Conservation (phyloP, 2,329 filamentous ascomycete genomes). For the Alternaria sp. region DNA sequence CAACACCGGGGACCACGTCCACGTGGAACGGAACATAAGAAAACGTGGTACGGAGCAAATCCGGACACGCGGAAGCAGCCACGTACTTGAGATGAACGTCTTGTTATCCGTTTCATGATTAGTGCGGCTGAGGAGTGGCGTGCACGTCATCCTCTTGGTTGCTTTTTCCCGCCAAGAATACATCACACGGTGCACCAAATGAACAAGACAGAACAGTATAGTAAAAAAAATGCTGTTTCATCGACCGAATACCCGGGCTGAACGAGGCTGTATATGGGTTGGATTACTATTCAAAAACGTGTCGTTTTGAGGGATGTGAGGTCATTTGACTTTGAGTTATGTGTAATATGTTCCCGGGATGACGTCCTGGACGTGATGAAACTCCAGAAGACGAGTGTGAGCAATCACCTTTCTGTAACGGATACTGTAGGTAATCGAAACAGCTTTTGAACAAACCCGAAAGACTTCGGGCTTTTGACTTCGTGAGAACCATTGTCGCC, state of each 20-base stretch:
- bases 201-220: background rate
- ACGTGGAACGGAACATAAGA: slow-evolving; percentile 7
- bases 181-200: background rate
- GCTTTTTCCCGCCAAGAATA: background rate
- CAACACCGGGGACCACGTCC: background rate
- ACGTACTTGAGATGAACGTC: background rate
- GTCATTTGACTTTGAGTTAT: background rate
- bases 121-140: background rate
- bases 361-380: background rate
- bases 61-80: background rate
- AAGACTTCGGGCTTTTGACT: background rate
- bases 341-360: background rate
- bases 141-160: background rate
- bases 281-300: background rate
- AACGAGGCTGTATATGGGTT: background rate
- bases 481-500: background rate
- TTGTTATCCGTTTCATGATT: background rate
- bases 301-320: background rate
- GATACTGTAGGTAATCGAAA: background rate
- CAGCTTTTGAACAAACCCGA: background rate
- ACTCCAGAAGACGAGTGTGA: background rate
- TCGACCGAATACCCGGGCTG: background rate
- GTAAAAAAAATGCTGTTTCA: slow-evolving; percentile 1
- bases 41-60: background rate
- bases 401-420: background rate